Base-by-base conservation (phyloP, 164 flowering plant species). In the Hamamelis virginiana region DNA sequence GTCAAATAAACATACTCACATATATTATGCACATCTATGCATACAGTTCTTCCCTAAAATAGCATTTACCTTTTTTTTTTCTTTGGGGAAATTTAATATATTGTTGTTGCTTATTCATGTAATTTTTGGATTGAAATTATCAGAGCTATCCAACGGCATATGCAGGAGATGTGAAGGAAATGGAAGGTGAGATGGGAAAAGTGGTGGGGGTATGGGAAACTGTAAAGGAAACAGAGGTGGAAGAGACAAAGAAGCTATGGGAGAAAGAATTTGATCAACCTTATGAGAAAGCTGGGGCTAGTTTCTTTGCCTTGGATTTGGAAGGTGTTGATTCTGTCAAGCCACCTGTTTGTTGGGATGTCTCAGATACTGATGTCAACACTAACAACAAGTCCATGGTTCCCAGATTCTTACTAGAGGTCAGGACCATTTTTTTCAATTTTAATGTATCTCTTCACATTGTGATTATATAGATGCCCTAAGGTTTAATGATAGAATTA, bases 131-230 rank as follows among this genome's bases (percentile, higher is more conserved):
- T 64, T 80, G 76, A 71, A 75, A 2, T 2, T 33, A 33, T 46
- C 82, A 94, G 98, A 91, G 97, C 80, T 92, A 91, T 65, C 97
- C 97, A 55, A 76, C 89, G 58, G 84, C 72, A 64, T 94, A 92
- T 76, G 84, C 85, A 22, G 77, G 75, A 46, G 98, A 94, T 68
- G 27, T 78, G 75, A 83, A 85, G 69, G 87, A 79, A 53, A 72
- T 86, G 69, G 88, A 81, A 71, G 85, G 64, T 21, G 84, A 80
- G 23, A 33, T 85, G 80, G 74, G 69, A 48, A 88, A 78, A 69
- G 75, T 89, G 21, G 80, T 71, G 38, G 80, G 84, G 1, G 10
- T 77, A 28, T 78, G 86, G 85, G 94, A 79, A 47, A 58, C 57
- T 45, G 81, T 80, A 21, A 78, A 79, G 18, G 80, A 76, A 47